A percentile compares a stretch with the other conserved stretches of the same genome.
Conservation (phyloP, 148 eudicot genomes). For the Agrostemma githago region DNA sequence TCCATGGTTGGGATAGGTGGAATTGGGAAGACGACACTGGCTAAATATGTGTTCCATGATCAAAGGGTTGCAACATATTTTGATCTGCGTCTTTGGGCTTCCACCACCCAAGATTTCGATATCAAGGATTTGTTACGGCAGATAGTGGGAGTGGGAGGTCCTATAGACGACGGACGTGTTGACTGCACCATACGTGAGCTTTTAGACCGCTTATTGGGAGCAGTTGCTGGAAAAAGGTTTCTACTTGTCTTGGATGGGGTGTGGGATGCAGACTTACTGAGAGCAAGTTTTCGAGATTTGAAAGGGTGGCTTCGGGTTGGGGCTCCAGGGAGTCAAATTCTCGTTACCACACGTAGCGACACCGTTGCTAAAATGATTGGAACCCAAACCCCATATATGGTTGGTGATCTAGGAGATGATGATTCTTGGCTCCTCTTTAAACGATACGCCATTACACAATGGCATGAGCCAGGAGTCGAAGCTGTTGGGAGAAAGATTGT, state of each 20-base stretch:
- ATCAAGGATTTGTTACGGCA: too few relatives aligned
- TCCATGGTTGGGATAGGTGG: slow-evolving; percentile 21
- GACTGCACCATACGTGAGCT: too few relatives aligned
- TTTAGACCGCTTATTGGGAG: neutral
- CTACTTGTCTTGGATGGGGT: neutral
- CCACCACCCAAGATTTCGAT: too few relatives aligned
- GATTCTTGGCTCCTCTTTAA: slow-evolving; percentile 7
- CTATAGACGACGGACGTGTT: too few relatives aligned
- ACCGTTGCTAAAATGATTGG: neutral
- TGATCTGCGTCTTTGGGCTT: too few relatives aligned
- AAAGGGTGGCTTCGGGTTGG: neutral
- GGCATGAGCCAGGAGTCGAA: slow-evolving; percentile 1
- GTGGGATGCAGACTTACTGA: neutral
- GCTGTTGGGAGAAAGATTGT: neutral
- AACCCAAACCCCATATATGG: neutral
- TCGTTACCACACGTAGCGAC: neutral
- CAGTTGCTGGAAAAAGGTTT: neutral
- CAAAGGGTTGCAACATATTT: too few relatives aligned
- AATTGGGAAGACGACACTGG: neutral
- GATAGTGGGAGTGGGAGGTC: too few relatives aligned
- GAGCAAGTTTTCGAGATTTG: neutral
- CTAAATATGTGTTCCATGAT: too few relatives aligned
- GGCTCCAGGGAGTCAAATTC: neutral
- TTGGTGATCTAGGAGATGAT: neutral
- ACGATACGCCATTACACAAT: neutral